Base-by-base conservation (phyloP, 805 yeast genomes). In the Lipomyces orientalis region DNA sequence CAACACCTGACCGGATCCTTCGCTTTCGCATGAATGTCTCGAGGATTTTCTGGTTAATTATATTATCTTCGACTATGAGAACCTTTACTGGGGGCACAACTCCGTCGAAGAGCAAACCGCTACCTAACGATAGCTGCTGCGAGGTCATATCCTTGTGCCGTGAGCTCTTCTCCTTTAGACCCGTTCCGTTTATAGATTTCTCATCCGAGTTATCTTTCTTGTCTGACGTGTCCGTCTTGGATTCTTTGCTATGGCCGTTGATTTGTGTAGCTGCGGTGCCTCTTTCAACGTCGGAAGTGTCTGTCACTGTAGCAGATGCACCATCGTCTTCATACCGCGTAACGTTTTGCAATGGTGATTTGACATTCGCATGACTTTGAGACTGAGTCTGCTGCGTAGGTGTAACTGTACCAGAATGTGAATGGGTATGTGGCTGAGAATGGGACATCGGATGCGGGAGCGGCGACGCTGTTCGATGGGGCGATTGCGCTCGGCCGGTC, bases 21-120 rank as follows among this genome's bases (percentile, higher is more conserved):
- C 94, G 94, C 71, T 91, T 90, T 72, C 92, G 85, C 77, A 95
- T 82, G 74, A 93, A 94, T 16, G 96, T 90, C 19, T 93, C 95
- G 77, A 95, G 82, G 83, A 95, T 93, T 60, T 91, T 90, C 79
- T 91, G 96, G 79, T 95, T 95, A 75, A 95, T 93, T 49, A 93
- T 89, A 78, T 95, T 95, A 82, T 95, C 99, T 78, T 95, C 99
- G 9, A 95, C 99, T 54, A 95, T 93, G 62, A 95, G 80, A 0
- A 95, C 97, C 54, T 92, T 91, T 54, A 95, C 89, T 69, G 92
- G 90, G 0, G 98, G 97, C 22, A 94, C 83, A 25, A 95, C 93
- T 63, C 87, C 89, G 29, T 78, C 79, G 54, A 74, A 67, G 1
- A 74, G 37, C 8, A 70, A 43, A 7, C 71, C 39, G 29, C 68